phyloP scores from a whole-genome alignment of 768 basidiomycete species.

The Hypholoma sublateritium region DNA sequence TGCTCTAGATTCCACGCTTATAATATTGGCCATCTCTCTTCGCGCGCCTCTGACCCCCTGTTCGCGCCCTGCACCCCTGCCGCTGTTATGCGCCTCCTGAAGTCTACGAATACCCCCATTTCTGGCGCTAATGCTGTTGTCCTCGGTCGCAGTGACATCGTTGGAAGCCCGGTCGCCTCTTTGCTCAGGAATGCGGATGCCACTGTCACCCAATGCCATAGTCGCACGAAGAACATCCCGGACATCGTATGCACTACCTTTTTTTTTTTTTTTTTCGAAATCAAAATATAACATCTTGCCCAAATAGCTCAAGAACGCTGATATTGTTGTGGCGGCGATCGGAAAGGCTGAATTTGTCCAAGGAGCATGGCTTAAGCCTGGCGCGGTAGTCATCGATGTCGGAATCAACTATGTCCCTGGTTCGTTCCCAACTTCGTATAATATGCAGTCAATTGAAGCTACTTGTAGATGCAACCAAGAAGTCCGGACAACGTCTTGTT shows the following conservation, averaged over 20 bases:
- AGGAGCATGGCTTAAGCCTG: conserved; percentile 94
- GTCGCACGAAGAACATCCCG: conserved; percentile 79
- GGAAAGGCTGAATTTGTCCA: conserved; percentile 89
- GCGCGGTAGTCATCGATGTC: conserved; percentile 95
- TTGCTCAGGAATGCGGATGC: conserved; percentile 90
- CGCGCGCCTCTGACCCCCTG: conserved; percentile 84
- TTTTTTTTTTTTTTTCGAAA: not conserved
- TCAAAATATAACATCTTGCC: not conserved
- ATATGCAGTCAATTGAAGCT: not conserved
- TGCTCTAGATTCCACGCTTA: conserved; percentile 88
- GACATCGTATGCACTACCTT: conserved; percentile 56
- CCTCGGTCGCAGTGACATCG: conserved; percentile 96
- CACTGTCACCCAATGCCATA: conserved; percentile 98
- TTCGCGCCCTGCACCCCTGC: conserved; percentile 96
- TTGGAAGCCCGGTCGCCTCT: conserved; percentile 91
- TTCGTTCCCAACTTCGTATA: conserved; percentile 26
- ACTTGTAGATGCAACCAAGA: conserved; percentile 76
- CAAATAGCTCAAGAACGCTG: conserved; percentile 75
- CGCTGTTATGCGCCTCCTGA: conserved; percentile 87
- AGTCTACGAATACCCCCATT: conserved; percentile 78
- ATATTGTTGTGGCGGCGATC: conserved; percentile 96
- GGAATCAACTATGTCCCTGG: conserved; percentile 96
- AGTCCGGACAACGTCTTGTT: conserved; percentile 92
- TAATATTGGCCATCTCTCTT: conserved; percentile 94
- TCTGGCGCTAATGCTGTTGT: conserved; percentile 86